phyloP scores from a whole-genome alignment of 768 basidiomycete genomes.

The Phylloporus scabripes region DNA sequence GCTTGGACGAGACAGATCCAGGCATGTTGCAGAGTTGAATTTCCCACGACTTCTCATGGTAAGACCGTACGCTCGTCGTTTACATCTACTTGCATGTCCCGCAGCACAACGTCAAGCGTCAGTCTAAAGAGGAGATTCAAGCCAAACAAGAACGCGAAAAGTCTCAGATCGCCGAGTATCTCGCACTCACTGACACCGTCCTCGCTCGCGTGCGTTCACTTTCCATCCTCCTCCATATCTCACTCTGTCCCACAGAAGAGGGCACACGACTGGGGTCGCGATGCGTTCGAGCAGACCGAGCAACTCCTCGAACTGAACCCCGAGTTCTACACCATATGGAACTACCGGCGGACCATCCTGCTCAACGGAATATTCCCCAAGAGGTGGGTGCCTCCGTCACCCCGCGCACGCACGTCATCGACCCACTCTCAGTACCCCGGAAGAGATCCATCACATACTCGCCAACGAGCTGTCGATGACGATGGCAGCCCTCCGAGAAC shows the following conservation, averaged over 20 bases:
- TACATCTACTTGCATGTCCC: slow-evolving; percentile 1
- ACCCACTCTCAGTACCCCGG: slow-evolving; percentile 43
- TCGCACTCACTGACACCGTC: slow-evolving; percentile 56
- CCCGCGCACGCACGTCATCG: slow-evolving; percentile 3
- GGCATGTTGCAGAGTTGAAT: slow-evolving; percentile 42
- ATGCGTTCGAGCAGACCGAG: slow-evolving; percentile 76
- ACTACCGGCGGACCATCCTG: slow-evolving; percentile 82
- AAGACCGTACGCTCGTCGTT: slow-evolving; percentile 7
- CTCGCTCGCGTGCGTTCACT: slow-evolving; percentile 51
- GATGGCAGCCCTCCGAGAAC: slow-evolving; percentile 67
- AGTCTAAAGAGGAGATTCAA: slow-evolving; percentile 55
- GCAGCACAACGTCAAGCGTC: slow-evolving; percentile 70
- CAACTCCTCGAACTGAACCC: slow-evolving; percentile 79
- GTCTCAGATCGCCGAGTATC: slow-evolving; percentile 73
- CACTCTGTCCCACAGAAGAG: slow-evolving; percentile 51
- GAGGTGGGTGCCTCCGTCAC: slow-evolving; percentile 40
- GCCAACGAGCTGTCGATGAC: slow-evolving; percentile 76
- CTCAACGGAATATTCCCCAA: slow-evolving; percentile 61
- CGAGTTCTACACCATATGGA: slow-evolving; percentile 96
- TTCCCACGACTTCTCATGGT: slow-evolving; percentile 22
- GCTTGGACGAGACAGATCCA: slow-evolving; percentile 38
- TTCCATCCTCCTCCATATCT: not conserved
- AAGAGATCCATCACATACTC: slow-evolving; percentile 59
- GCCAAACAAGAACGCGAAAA: slow-evolving; percentile 66
- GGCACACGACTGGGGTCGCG: slow-evolving; percentile 57